These are phyloP conservation scores for Cordyceps cateniannulata DNA, from an alignment of 2,329 filamentous ascomycete genomes.

Conservation along the genomic window DNA sequence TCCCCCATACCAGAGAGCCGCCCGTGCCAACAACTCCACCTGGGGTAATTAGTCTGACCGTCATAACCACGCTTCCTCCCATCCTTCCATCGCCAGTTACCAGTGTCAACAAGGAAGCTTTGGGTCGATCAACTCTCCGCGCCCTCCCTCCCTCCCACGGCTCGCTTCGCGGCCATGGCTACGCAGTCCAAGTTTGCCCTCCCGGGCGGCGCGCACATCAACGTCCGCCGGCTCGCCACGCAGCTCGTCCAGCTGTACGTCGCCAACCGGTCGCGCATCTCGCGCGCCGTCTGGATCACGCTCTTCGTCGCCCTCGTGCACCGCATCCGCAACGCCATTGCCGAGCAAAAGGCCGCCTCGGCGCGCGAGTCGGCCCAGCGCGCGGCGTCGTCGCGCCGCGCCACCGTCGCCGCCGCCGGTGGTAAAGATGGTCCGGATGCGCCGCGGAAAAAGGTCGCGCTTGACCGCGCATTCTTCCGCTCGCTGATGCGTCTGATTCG, in stretches of 20 bases:
- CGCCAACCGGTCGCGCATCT: conserved; percentile 73
- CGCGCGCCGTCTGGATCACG: conserved; percentile 75
- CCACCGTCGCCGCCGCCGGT: conserved; percentile 36
- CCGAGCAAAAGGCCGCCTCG: conserved; percentile 84
- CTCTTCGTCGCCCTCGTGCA: conserved; percentile 75
- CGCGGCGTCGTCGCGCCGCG: conserved; percentile 33
- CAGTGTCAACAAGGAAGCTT: not conserved
- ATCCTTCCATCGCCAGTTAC: not conserved
- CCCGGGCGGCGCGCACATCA: conserved; percentile 30
- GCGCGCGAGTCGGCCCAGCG: conserved; percentile 56
- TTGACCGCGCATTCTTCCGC: conserved; percentile 77
- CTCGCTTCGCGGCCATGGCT: not conserved
- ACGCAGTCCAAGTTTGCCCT: conserved; percentile 12
- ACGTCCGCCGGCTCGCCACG: conserved; percentile 57
- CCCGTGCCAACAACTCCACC: not conserved
- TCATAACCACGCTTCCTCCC: not conserved
- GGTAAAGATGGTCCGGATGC: conserved; percentile 24
- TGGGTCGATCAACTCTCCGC: not conserved
- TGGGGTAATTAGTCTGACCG: not conserved
- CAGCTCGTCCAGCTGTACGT: conserved; percentile 69
- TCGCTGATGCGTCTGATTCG: conserved; percentile 70
- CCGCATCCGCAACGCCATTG: conserved; percentile 84
- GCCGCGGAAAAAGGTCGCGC: conserved; percentile 73
- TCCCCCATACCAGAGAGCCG: not conserved
- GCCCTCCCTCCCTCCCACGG: not conserved